phyloP scores from a whole-genome alignment of 306 rosid species.

The Gillenia trifoliata region DNA sequence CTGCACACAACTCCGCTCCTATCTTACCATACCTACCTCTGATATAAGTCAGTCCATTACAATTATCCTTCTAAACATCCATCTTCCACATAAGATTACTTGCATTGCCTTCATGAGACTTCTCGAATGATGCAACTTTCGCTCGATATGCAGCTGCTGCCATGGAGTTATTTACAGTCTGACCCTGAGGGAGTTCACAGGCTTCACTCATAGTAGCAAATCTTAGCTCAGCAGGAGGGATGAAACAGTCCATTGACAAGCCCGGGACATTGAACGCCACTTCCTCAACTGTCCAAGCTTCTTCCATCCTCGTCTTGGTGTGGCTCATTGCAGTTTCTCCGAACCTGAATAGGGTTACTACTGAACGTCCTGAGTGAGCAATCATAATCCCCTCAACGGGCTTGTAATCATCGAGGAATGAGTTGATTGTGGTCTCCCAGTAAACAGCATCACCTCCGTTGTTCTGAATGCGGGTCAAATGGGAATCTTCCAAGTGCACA shows the following conservation, averaged over 20 bases:
- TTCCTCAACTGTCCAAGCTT: constrained; percentile 98
- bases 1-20: constrained; percentile 36
- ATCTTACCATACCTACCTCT: constrained; percentile 41
- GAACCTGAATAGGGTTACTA: constrained; percentile 94
- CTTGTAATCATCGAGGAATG: constrained; percentile 84
- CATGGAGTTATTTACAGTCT: constrained; percentile 43
- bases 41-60: constrained; percentile 41
- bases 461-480: constrained; percentile 96
- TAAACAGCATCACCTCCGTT: constrained; percentile 96
- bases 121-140: constrained; percentile 60
- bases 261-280: constrained; percentile 97
- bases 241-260: constrained; percentile 88
- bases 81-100: constrained; percentile 64
- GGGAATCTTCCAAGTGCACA: constrained; percentile 94
- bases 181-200: constrained; percentile 66
- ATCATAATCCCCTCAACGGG: constrained; percentile 93
- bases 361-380: constrained; percentile 93
- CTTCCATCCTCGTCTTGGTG: constrained; percentile 97
- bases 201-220: constrained; percentile 89
- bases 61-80: constrained; percentile 59
- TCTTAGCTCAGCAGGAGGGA: constrained; percentile 92
- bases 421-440: constrained; percentile 98
- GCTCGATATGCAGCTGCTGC: constrained; percentile 54
- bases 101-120: constrained; percentile 43
- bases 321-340: constrained; percentile 99